phyloP scores from a whole-genome alignment of 2,329 filamentous ascomycete species.

The Curvularia eragrostidis region DNA sequence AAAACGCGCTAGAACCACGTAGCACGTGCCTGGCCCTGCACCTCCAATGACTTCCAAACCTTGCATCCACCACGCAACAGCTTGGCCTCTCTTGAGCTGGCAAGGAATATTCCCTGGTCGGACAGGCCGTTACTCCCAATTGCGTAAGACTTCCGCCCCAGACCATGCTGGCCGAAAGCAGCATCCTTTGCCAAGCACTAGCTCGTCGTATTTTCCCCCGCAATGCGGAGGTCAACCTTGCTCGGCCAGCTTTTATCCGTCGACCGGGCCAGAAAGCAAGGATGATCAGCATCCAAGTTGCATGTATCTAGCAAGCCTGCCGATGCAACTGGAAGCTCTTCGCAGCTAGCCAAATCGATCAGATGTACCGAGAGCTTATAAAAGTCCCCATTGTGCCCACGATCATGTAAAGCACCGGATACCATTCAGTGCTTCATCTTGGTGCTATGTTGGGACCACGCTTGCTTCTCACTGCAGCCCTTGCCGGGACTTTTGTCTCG shows the following conservation, averaged over 20 bases:
- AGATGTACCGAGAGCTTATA: constrained; percentile 15
- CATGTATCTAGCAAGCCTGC: constrained; percentile 24
- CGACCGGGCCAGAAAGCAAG: constrained; percentile 22
- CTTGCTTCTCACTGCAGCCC: constrained; percentile 26
- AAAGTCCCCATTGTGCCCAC: constrained; percentile 16
- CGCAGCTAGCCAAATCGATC: constrained; percentile 15
- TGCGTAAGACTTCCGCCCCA: constrained; percentile 14
- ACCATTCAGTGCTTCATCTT: constrained; percentile 2
- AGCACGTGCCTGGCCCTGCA: constrained; percentile 4
- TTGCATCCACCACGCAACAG: background rate
- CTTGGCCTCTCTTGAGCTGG: background rate
- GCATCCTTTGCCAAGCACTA: constrained; percentile 14
- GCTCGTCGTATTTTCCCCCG: constrained; percentile 15
- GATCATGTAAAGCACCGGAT: constrained; percentile 1
- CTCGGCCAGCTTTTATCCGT: constrained; percentile 35
- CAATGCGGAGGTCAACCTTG: constrained; percentile 18
- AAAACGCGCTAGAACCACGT: constrained; percentile 16
- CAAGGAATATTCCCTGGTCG: background rate
- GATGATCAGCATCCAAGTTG: constrained; percentile 23
- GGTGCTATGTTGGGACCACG: constrained; percentile 29
- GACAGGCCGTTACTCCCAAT: constrained; percentile 3
- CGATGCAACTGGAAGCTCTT: constrained; percentile 14
- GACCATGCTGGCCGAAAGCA: background rate
- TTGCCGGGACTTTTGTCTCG: constrained; percentile 25
- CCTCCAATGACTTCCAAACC: background rate